These are phyloP conservation scores for Mortierella sp. DNA, from an alignment of 371 early-diverging fungal species.

Conservation along the genomic window DNA sequence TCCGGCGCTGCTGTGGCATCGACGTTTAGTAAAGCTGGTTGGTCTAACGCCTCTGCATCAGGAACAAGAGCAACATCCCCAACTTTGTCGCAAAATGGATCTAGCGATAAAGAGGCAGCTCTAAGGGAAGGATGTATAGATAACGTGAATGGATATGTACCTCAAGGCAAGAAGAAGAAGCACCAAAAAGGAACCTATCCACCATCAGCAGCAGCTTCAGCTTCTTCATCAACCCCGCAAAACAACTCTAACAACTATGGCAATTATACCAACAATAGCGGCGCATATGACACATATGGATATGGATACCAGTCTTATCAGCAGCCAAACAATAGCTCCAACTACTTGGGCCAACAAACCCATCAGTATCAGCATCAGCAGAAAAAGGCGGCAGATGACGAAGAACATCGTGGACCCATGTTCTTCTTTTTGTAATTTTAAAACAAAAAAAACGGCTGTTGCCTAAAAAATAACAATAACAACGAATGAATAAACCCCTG, in stretches of 20 bases:
- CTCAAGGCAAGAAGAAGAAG: constrained; percentile 34
- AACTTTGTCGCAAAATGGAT: not conserved
- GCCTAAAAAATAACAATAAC: not conserved
- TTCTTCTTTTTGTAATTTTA: constrained; percentile 46
- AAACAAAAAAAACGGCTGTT: not conserved
- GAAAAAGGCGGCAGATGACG: constrained; percentile 12
- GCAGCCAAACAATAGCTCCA: constrained; percentile 10
- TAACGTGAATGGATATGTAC: constrained; percentile 50
- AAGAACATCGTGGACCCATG: constrained; percentile 48
- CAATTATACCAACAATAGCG: constrained; percentile 4
- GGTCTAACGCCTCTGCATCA: constrained; percentile 10
- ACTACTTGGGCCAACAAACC: constrained; percentile 11
- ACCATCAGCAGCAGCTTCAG: not conserved
- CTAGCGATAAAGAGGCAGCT: constrained; percentile 17
- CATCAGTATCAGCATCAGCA: too few relatives aligned
- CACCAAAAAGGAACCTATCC: constrained; percentile 9
- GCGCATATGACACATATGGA: constrained; percentile 34
- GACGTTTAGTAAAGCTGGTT: constrained; percentile 47
- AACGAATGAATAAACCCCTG: not conserved
- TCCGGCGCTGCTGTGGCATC: constrained; percentile 14
- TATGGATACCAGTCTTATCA: constrained; percentile 55
- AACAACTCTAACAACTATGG: constrained; percentile 3
- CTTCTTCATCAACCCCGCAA: constrained; percentile 10
- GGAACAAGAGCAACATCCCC: not conserved
- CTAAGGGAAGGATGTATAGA: constrained; percentile 47